Evolutionary conservation across 2,329 filamentous ascomycete species (phyloP).

Genomic region (Xylaria sp.): DNA sequence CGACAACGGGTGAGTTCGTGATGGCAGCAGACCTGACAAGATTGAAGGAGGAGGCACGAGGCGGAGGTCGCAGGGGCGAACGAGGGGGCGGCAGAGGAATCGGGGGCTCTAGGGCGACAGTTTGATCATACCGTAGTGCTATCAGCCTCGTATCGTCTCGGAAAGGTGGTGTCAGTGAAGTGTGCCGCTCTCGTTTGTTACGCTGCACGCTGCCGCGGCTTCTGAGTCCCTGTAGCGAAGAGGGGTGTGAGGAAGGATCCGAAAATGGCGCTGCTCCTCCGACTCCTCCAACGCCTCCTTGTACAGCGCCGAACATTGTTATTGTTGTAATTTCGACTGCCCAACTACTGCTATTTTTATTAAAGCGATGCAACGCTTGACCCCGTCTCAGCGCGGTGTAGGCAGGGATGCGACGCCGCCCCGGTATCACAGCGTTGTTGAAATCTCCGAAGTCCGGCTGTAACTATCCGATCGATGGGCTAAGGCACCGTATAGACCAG

Average conservation of each 20-base stretch:
- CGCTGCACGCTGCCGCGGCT: slow-evolving; percentile 47
- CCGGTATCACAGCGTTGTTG: slow-evolving; percentile 23
- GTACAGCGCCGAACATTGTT: slow-evolving; percentile 27
- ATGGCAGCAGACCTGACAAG: slow-evolving; percentile 30
- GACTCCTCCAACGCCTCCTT: slow-evolving; percentile 18
- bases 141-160: slow-evolving; percentile 58
- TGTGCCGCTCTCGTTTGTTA: slow-evolving; percentile 41
- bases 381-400: neutral
- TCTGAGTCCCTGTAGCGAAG: slow-evolving; percentile 38
- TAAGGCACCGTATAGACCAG: neutral
- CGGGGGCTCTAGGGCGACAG: slow-evolving; percentile 61
- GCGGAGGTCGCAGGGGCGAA: slow-evolving; percentile 44
- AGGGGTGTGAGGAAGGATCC: slow-evolving; percentile 33
- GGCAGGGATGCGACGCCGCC: slow-evolving; percentile 8
- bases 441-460: slow-evolving; percentile 6
- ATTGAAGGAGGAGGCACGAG: slow-evolving; percentile 37
- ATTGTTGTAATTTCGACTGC: slow-evolving; percentile 11
- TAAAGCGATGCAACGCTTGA: slow-evolving; percentile 11
- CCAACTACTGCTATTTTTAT: slow-evolving; percentile 15
- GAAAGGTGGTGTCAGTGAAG: slow-evolving; percentile 47
- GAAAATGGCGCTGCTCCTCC: slow-evolving; percentile 21
- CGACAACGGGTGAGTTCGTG: slow-evolving; percentile 1
- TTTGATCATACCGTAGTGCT: slow-evolving; percentile 66
- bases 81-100: slow-evolving; percentile 57
- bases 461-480: neutral